phyloP scores from a whole-genome alignment of 441 rosid genomes.

The Capsella rubella region DNA sequence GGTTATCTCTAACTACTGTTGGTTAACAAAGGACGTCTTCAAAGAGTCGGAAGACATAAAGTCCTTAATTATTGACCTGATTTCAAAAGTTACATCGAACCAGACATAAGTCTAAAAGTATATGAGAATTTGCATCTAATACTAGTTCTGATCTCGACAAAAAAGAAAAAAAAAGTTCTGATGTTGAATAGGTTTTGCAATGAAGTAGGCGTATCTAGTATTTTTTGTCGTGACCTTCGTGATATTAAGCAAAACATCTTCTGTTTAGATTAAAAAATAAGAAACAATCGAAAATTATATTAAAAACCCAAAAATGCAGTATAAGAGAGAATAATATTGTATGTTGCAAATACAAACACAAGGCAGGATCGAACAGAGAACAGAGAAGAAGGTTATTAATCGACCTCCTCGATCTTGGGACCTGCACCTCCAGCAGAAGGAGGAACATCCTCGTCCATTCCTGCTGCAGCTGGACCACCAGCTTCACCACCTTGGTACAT shows the following conservation, averaged over 20 bases:
- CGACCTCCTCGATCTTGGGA: constrained; percentile 48
- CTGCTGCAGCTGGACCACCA: constrained; percentile 47
- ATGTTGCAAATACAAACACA: constrained; percentile 3
- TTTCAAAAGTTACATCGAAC: constrained; percentile 46
- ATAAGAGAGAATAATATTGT: neutral
- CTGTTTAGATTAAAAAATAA: neutral
- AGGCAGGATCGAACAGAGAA: neutral
- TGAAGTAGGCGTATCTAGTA: neutral
- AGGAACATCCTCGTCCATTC: constrained; percentile 60
- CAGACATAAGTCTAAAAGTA: too few relatives aligned
- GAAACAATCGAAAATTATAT: neutral
- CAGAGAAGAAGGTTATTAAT: constrained; percentile 37
- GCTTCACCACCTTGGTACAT: constrained; percentile 66
- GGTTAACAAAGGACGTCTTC: neutral
- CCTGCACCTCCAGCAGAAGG: constrained; percentile 49
- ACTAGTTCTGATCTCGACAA: too few relatives aligned
- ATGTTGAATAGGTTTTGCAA: neutral
- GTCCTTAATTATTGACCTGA: constrained; percentile 41
- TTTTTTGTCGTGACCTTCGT: neutral
- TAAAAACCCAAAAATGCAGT: too few relatives aligned
- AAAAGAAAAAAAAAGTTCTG: neutral
- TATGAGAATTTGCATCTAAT: too few relatives aligned
- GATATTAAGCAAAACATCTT: constrained; percentile 39
- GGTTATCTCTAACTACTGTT: neutral
- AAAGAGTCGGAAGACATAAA: constrained; percentile 45